Base-by-base conservation (phyloP, 257 asterid genomes). In the Rubia yunnanensis region DNA sequence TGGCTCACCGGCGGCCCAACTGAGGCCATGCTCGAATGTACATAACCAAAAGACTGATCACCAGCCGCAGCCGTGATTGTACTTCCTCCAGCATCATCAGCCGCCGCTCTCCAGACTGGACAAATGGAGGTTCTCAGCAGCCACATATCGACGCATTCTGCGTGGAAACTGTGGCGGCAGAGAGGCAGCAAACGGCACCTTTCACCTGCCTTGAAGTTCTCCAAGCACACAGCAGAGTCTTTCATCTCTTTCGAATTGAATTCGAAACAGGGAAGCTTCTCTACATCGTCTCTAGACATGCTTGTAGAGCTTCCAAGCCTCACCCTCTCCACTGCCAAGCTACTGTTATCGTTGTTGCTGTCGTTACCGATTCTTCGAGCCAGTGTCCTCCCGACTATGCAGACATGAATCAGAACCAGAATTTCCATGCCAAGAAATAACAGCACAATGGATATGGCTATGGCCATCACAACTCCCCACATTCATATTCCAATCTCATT, bases 261-360 rank as follows among this genome's bases (percentile, higher is more conserved):
- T 48, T 83, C 75, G 59, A 88, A 91, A 34, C 89, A 73, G 3
- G 97, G 97, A 11, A 91, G 80, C 87, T 83, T 86, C 27, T 84
- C 95, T 38, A 91, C 74, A 70, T 88, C 97, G 14, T 83, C 94
- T 7, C 31, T 81, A 0, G 95, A 83, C 96, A 89, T 82, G 68
- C 88, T 89, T 5, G 73, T 64, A 20, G 22, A 3, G 80, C 84
- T 83, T 35, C 81, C 83, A 7, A 72, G 69, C 60, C 83, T 74
- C 3, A 85, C 85, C 48, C 81, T 81, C 70, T 83, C 87, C 13
- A 17, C 81, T 72, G 32, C 60, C 35, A 44, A 30, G 34, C 18
- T 32, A 9, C 67, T 60, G 27, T 48, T 46, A 44, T 30, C 38
- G 30, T 15, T 23, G 57, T 32, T 13, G n/a, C 5, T 23, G 57